These are phyloP conservation scores for Sarcodon sp. DNA, from an alignment of 768 basidiomycete genomes.

Conservation along the genomic window DNA sequence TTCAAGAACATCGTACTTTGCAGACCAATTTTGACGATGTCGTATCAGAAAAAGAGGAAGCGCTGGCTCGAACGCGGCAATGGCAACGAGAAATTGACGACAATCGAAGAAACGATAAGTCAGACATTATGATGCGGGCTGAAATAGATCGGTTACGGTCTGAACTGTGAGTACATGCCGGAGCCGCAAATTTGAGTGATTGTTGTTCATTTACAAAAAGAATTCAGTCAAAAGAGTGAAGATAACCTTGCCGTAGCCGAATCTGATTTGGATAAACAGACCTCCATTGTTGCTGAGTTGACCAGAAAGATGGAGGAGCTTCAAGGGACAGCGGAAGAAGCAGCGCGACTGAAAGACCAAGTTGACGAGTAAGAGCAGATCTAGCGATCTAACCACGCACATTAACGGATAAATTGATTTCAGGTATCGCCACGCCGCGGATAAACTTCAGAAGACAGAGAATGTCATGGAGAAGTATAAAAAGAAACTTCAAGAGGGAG, in stretches of 20 bases:
- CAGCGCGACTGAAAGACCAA: slow-evolving; percentile 76
- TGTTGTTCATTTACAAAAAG: slow-evolving; percentile 13
- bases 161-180: slow-evolving; percentile 59
- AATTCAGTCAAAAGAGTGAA: slow-evolving; percentile 80
- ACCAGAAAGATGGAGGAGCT: slow-evolving; percentile 75
- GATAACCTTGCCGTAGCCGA: slow-evolving; percentile 80
- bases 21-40: slow-evolving; percentile 72
- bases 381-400: background rate
- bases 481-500: slow-evolving; percentile 93
- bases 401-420: background rate
- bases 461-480: slow-evolving; percentile 99
- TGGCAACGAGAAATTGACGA: slow-evolving; percentile 45
- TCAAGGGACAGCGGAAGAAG: slow-evolving; percentile 65
- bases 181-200: background rate
- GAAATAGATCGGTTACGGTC: slow-evolving; percentile 74
- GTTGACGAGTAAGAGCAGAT: slow-evolving; percentile 70
- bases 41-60: slow-evolving; percentile 69
- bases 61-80: slow-evolving; percentile 46
- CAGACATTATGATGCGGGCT: slow-evolving; percentile 61
- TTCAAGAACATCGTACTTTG: slow-evolving; percentile 64
- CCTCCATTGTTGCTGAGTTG: slow-evolving; percentile 51
- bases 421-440: slow-evolving; percentile 87
- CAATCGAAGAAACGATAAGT: slow-evolving; percentile 48
- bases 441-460: slow-evolving; percentile 86
- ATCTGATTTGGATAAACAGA: slow-evolving; percentile 74